Evolutionary conservation across 73 alveolate genomes (phyloP).

Genomic region (Blepharisma japonicum): DNA sequence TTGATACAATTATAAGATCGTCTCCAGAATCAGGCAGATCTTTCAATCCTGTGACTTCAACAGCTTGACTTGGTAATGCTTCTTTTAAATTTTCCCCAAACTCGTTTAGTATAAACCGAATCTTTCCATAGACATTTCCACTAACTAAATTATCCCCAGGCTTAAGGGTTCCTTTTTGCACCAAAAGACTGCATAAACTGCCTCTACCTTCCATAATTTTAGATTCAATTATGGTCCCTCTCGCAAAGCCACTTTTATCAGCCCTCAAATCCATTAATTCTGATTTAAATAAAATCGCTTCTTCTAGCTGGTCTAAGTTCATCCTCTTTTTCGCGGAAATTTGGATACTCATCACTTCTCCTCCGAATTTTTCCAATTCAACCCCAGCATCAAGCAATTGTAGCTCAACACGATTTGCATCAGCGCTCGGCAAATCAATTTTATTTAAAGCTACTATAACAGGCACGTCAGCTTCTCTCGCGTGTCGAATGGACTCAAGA

Average conservation of each 20-base stretch:
- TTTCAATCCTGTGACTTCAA: constrained; percentile 72
- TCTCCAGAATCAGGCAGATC: constrained; percentile 73
- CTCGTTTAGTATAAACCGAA: constrained; percentile 64
- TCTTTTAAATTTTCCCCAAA: constrained; percentile 42
- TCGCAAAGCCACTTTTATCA: constrained; percentile 32
- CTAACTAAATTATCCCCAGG: constrained; percentile 64
- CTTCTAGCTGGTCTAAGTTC: constrained; percentile 61
- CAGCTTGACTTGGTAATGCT: constrained; percentile 80
- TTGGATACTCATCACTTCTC: constrained; percentile 67
- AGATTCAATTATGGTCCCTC: constrained; percentile 44
- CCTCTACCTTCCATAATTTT: constrained; percentile 42
- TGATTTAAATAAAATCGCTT: constrained; percentile 54
- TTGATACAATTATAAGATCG: constrained; percentile 46
- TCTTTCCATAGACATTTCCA: constrained; percentile 72
- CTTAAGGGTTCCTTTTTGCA: constrained; percentile 66
- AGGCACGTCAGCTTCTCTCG: constrained; percentile 67
- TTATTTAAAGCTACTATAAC: constrained; percentile 86
- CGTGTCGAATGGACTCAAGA: constrained; percentile 78
- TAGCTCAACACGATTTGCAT: constrained; percentile 58
- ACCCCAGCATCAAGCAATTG: constrained; percentile 57
- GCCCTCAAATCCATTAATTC: constrained; percentile 59
- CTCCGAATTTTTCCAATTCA: constrained; percentile 71
- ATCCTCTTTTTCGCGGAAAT: constrained; percentile 65
- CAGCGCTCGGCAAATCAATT: constrained; percentile 73
- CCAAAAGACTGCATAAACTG: constrained; percentile 62